phyloP scores from a whole-genome alignment of 768 basidiomycete genomes.

The Russula dissimulans region DNA sequence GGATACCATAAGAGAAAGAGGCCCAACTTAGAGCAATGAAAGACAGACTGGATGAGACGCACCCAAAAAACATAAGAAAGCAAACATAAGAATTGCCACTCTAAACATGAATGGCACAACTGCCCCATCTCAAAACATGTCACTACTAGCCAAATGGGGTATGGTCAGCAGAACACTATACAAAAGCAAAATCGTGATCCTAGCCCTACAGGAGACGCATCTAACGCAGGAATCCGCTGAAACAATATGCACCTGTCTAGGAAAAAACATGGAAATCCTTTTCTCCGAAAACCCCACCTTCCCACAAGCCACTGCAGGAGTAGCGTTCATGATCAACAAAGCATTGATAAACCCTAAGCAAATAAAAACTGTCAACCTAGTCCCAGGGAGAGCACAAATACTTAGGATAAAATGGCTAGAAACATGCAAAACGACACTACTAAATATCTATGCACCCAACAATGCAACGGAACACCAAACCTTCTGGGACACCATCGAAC shows the following conservation, averaged over 20 bases:
- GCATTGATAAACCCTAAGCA: neutral
- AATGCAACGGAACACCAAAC: neutral
- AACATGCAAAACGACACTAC: neutral
- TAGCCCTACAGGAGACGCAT: neutral
- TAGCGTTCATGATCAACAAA: neutral
- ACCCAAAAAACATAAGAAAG: neutral
- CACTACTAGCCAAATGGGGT: neutral
- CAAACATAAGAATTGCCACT: neutral
- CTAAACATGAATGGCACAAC: neutral
- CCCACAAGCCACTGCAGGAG: neutral
- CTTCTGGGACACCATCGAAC: constrained; percentile 16
- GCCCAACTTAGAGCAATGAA: too few relatives aligned
- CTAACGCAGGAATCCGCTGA: neutral
- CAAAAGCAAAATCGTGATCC: neutral
- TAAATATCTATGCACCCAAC: constrained; percentile 23
- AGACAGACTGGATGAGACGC: too few relatives aligned
- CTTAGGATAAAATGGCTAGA: constrained; percentile 18
- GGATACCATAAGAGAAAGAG: too few relatives aligned
- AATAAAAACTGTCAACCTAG: neutral
- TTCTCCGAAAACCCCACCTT: neutral
- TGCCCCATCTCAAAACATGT: neutral
- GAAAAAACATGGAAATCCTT: neutral
- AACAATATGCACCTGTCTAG: neutral
- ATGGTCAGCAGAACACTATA: neutral
- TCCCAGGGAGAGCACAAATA: neutral